Percentiles rank a stretch among this genome's conserved stretches.
These are phyloP conservation scores for Xylariaceae sp. DNA, from an alignment of 2,329 filamentous ascomycete species.

Conservation along the genomic window DNA sequence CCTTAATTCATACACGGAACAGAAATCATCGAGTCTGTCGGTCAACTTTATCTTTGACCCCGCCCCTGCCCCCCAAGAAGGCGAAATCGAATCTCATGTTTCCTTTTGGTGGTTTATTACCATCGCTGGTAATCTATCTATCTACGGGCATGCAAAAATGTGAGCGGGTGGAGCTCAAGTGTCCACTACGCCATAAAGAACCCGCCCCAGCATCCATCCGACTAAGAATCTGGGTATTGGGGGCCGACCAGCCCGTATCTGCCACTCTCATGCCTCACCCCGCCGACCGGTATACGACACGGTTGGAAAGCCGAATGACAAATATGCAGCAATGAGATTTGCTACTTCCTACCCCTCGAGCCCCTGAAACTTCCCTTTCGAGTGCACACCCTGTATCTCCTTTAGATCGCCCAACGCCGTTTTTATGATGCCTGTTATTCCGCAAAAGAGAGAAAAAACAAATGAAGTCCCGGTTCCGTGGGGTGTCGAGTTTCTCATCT, in stretches of 20 bases:
- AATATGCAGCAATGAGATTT: neutral
- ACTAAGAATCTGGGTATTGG: too few relatives aligned
- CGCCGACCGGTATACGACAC: too few relatives aligned
- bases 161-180: neutral
- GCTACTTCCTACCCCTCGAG: neutral
- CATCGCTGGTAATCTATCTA: slow-evolving; percentile 20
- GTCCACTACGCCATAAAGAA: neutral
- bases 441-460: slow-evolving; percentile 11
- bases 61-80: too few relatives aligned
- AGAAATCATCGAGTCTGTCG: neutral
- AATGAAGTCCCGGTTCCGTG: slow-evolving; percentile 23
- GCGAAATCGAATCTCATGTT: neutral
- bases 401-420: slow-evolving; percentile 25
- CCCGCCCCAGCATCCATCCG: neutral
- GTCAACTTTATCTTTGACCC: too few relatives aligned
- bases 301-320: neutral
- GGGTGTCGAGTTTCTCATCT: slow-evolving; percentile 23
- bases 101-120: neutral
- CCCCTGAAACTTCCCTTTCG: neutral
- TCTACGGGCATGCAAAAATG: slow-evolving; percentile 9
- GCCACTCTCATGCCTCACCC: too few relatives aligned
- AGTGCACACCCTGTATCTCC: neutral
- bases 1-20: neutral
- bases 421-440: slow-evolving; percentile 25
- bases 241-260: too few relatives aligned